Conservation (phyloP, 345 rosid genomes). For the Excoecaria agallocha region DNA sequence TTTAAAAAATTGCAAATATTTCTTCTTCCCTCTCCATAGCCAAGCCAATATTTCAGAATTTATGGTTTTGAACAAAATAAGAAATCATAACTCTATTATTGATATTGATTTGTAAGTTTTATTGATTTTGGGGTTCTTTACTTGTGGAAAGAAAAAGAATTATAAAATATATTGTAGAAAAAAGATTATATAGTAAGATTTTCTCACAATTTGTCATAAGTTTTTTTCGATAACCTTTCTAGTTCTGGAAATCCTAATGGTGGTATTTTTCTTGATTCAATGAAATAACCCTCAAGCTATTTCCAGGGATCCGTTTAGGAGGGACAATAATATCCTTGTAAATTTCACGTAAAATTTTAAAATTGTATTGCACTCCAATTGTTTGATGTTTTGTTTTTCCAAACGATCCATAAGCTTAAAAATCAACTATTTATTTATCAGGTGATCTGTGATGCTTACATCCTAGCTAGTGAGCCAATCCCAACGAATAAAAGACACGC, state of each 20-base stretch:
- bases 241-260: neutral
- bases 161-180: no score
- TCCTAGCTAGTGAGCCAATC: constrained; percentile 85
- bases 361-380: no score
- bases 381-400: neutral
- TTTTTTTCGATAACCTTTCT: neutral
- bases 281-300: constrained; percentile 84
- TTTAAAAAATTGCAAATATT: no score
- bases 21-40: no score
- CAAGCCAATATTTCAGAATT: no score
- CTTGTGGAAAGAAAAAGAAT: no score
- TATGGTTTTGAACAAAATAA: no score
- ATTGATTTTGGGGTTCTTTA: no score
- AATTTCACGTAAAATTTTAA: constrained; percentile 14
- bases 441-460: constrained; percentile 95
- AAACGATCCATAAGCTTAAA: neutral
- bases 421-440: constrained; percentile 13
- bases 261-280: constrained; percentile 9
- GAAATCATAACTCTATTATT: no score
- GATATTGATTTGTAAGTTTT: no score
- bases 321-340: constrained; percentile 84
- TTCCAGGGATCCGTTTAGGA: constrained; percentile 85
- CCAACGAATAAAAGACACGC: constrained; percentile 75
- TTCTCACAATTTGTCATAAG: neutral
- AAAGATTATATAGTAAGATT: constrained; percentile 66